Base-by-base conservation (phyloP, 768 basidiomycete genomes). In the Leccinum barrowsii region DNA sequence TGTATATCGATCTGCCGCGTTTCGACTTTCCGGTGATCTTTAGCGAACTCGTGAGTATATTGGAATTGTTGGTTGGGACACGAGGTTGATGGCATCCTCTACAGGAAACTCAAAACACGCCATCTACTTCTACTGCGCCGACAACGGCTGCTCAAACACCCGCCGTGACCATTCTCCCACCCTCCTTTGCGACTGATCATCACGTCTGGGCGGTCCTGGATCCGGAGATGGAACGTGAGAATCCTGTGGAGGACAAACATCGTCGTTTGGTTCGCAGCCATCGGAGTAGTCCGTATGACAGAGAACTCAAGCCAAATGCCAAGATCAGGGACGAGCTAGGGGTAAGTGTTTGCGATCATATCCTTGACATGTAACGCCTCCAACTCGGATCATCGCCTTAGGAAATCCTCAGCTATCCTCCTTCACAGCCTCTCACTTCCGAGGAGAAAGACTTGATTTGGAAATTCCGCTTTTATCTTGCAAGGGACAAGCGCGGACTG, bases 381-480 rank as follows among this genome's bases (percentile, higher is more conserved):
- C 47, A 48, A 6, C 47, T 34, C 21, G 56, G 21, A 17, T 52
- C 30, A 34, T 46, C n/a, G 3, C 49, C 22, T 0, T 62, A 98
- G 94, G 85, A 87, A 60, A 93, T 99, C 50, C 83, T 99, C 52
- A 86, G 86, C 52, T 94, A 98, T 63, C 87, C 95, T 1, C 97
- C 97, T 0, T 95, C 90, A 58, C 91, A 89, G 59, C 80, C 82
- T 10, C 78, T 99, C 7, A 90, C 85, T 4, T 86, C 93, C 0
- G 91, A 94, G 67, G 96, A 98, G 75, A 97, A 96, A 69, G 96
- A 98, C 64, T 77, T 95, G 44, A 87, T 98, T 40, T 99, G 97
- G 97, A 95, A 96, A 72, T 99, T 96, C 80, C 85, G 97, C n/a
- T 99, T 98, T 76, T 98, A 97, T 64, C 85, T 99, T 11, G 85